A percentile compares a stretch with the other conserved stretches of the same genome.
These are phyloP conservation scores for Sodiomyces alkalinus DNA, from an alignment of 2,329 filamentous ascomycete genomes.

Conservation along the genomic window DNA sequence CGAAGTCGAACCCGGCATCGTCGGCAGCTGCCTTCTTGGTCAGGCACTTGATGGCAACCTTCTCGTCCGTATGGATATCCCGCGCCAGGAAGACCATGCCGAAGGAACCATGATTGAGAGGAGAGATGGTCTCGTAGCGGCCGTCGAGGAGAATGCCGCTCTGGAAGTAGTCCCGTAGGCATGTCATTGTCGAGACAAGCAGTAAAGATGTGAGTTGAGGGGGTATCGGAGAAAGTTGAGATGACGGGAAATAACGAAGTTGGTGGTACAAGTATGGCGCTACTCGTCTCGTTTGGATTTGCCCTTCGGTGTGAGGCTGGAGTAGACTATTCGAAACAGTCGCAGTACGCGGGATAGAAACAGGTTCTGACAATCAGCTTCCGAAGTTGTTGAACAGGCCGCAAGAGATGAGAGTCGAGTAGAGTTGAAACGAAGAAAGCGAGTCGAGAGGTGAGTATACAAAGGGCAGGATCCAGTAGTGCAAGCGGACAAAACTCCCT, in stretches of 20 bases:
- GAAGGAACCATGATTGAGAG: slow-evolving; percentile 96
- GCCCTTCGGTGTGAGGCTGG: not conserved
- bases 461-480: slow-evolving; percentile 1
- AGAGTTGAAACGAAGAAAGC: not conserved
- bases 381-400: no score
- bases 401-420: no score
- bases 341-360: no score
- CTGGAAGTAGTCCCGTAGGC: slow-evolving; percentile 69
- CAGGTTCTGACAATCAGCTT: no score
- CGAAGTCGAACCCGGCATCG: slow-evolving; percentile 46
- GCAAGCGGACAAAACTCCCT: no score
- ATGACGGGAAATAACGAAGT: slow-evolving; percentile 1
- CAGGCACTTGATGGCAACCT: slow-evolving; percentile 91
- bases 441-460: slow-evolving; percentile 1
- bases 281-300: slow-evolving; percentile 1
- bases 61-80: slow-evolving; percentile 60
- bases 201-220: slow-evolving; percentile 10
- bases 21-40: slow-evolving; percentile 60
- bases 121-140: slow-evolving; percentile 81
- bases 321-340: no score
- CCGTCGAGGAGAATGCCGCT: slow-evolving; percentile 70
- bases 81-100: slow-evolving; percentile 94
- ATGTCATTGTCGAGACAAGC: slow-evolving; percentile 46
- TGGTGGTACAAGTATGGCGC: slow-evolving; percentile 4
- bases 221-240: slow-evolving; percentile 5